A percentile compares a stretch with the other conserved stretches of the same genome.
Conservation (phyloP, 1,284 basidiomycete genomes). For the Pyrrhoderma lamaoense region DNA sequence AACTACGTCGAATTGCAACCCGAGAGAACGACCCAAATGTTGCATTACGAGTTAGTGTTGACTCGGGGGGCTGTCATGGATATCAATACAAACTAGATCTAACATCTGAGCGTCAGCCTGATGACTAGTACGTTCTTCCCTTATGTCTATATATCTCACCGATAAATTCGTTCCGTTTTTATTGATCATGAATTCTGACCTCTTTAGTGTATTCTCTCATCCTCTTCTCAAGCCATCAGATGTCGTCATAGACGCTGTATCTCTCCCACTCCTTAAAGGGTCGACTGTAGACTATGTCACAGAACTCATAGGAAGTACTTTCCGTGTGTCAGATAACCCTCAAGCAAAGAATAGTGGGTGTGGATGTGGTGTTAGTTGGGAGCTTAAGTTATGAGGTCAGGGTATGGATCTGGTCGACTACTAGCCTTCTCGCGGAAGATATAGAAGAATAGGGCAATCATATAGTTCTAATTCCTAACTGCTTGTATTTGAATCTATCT, state of each 20-base stretch:
- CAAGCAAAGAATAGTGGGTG: conserved; percentile 81
- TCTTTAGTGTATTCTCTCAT: conserved; percentile 55
- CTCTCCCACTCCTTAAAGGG: conserved; percentile 72
- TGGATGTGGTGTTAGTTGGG: conserved; percentile 90
- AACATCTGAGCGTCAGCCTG: conserved; percentile 46
- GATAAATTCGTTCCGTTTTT: neutral
- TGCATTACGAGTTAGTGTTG: conserved; percentile 71
- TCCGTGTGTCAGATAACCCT: conserved; percentile 74
- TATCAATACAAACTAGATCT: conserved; percentile 89
- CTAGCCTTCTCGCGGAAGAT: too few species aligned
- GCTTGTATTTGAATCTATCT: too few species aligned
- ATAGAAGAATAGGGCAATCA: too few species aligned
- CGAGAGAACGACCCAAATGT: conserved; percentile 52
- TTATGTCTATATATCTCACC: conserved; percentile 9
- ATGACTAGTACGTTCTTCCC: conserved; percentile 67
- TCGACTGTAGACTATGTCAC: conserved; percentile 85
- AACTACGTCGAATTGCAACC: conserved; percentile 55
- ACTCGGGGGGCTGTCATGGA: conserved; percentile 88
- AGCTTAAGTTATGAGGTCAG: conserved; percentile 51
- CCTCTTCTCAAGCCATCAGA: conserved; percentile 63
- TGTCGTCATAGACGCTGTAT: conserved; percentile 75
- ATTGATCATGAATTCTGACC: too few species aligned
- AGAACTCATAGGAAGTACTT: conserved; percentile 85
- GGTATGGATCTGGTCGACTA: too few species aligned
- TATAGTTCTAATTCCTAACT: too few species aligned